Conservation (phyloP, 495 filamentous ascomycete species). For the Evernia prunastri region DNA sequence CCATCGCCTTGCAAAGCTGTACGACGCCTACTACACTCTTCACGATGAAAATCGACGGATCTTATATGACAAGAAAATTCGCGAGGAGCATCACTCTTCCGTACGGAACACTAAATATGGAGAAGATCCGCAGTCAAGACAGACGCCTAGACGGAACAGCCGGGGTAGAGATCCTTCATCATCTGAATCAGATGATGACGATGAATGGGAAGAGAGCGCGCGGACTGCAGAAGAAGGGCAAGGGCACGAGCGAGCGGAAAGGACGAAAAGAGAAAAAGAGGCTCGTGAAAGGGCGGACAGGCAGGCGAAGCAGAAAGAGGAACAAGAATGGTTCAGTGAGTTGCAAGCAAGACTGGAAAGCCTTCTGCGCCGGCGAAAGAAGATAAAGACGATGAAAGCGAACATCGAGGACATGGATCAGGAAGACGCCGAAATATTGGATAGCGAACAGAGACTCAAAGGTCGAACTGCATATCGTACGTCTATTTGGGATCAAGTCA, state of each 20-base stretch:
- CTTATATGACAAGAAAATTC: constrained; percentile 27
- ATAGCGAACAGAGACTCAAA: neutral
- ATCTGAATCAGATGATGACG: constrained; percentile 16
- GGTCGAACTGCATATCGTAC: neutral
- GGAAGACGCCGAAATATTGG: neutral
- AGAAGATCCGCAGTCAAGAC: constrained; percentile 11
- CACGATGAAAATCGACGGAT: constrained; percentile 30
- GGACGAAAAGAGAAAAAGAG: neutral
- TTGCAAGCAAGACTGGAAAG: neutral
- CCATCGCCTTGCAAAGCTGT: constrained; percentile 28
- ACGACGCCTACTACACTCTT: constrained; percentile 37
- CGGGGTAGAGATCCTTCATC: constrained; percentile 14
- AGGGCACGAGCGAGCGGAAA: neutral
- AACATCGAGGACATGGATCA: neutral
- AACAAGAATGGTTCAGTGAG: neutral
- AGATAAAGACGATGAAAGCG: neutral
- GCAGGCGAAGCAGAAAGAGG: constrained; percentile 1
- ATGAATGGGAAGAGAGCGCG: constrained; percentile 6
- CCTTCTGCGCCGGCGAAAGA: neutral
- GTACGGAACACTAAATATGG: constrained; percentile 16
- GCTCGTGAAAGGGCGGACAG: neutral
- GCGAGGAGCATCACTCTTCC: neutral
- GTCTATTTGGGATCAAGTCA: neutral
- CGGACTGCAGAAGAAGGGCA: constrained; percentile 9
- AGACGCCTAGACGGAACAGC: constrained; percentile 21